Evolutionary conservation across 352 stramenopile genomes (phyloP), one percentile per base, ranked within the genome.

Genomic region (Pythium vanterpoolii): DNA sequence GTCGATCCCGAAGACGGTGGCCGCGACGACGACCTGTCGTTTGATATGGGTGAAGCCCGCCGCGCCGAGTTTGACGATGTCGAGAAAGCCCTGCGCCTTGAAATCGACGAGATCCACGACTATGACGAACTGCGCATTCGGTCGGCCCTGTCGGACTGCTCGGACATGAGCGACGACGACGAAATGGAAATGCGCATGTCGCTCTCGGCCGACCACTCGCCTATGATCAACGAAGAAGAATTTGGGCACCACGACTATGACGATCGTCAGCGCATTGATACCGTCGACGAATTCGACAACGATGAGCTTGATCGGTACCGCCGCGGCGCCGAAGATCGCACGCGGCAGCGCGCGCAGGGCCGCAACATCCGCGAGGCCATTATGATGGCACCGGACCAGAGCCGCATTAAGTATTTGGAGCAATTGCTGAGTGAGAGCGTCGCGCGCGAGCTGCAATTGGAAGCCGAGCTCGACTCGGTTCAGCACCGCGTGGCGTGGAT

Each of bases 401-500:
- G 74, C 53, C 86, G 83, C 31, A 91, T 95, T 68, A 93, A 93
- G 73, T 95, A 93, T 53, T 59, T 95, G 47, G 83, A 95, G 64
- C 82, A 95, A 61, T 55, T 95, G 40, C 60, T 95, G 21, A 88
- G 76, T 27, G 83, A 95, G 52, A 93, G 83, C 53, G 74, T 95
- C 5, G 86, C 83, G 33, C 81, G 86, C 27, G 86, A 95, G 64
- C 63, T 95, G 45, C 83, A 93, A 57, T 71, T 95, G 4, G 86
- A 95, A 39, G 79, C 81, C 6, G 81, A 95, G 51, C 63, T 95
- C 24, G 77, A 88, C 60, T 87, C 79, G 21, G 55, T 90, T 11
- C 67, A 90, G 28, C 71, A 87, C 33, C 77, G 77, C 26, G 54
- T 76, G 44, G 43, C 51, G 51, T 59, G 51, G 51, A 34, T 64